These are phyloP conservation scores for Apiospora malaysiana DNA, from an alignment of 2,329 filamentous ascomycete species.

Conservation along the genomic window DNA sequence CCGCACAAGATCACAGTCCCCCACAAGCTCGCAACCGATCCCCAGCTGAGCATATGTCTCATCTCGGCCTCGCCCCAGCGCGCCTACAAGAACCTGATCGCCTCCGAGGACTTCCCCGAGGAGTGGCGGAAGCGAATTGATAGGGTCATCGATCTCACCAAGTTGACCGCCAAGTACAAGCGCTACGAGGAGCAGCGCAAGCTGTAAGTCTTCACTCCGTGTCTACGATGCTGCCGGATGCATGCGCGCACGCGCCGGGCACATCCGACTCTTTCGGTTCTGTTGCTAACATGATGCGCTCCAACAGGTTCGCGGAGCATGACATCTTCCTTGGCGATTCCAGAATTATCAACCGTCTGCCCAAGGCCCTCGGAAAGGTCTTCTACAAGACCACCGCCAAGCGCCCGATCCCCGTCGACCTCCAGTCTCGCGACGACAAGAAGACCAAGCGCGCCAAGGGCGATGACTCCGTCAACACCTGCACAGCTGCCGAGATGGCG, in stretches of 20 bases:
- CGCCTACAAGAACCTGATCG: conserved; percentile 87
- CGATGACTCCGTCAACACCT: conserved; percentile 45
- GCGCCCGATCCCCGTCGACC: conserved; percentile 81
- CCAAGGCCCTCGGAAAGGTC: conserved; percentile 82
- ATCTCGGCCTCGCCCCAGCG: conserved; percentile 76
- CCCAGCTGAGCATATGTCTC: conserved; percentile 67
- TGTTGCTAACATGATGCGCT: background rate
- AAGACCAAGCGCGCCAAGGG: conserved; percentile 62
- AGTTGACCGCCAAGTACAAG: conserved; percentile 83
- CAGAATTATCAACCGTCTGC: conserved; percentile 76
- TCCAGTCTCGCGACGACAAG: conserved; percentile 68
- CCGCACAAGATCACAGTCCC: conserved; percentile 82
- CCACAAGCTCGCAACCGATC: conserved; percentile 73
- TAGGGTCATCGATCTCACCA: conserved; percentile 79
- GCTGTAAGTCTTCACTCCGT: conserved; percentile 49
- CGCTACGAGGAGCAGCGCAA: conserved; percentile 87
- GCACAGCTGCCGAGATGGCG: conserved; percentile 71
- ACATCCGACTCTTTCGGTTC: background rate
- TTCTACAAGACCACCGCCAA: conserved; percentile 88
- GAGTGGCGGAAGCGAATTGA: conserved; percentile 71
- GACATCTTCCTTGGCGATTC: conserved; percentile 95
- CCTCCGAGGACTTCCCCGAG: conserved; percentile 72
- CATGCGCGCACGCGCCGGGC: background rate
- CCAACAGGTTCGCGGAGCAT: conserved; percentile 68
- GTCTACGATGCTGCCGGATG: background rate